Evolutionary conservation across 768 basidiomycete species (phyloP), one percentile per base, ranked within the genome.

Genomic region (Lactifluus volemus): DNA sequence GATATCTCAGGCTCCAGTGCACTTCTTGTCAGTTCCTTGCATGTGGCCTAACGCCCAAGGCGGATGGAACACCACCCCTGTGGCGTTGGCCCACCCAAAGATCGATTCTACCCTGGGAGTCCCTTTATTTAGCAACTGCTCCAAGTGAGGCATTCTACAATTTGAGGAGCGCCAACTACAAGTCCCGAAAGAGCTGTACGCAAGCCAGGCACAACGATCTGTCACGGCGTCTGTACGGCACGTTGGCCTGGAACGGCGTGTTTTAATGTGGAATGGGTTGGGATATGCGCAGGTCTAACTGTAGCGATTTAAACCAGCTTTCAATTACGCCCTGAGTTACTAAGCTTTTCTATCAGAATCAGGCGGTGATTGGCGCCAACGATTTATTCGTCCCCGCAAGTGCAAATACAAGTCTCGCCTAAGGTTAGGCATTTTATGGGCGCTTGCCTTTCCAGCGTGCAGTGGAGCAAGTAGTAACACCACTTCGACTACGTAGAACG

Each of bases 331-430:
- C 55, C 17, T 34, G 47, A 44, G 55, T 9, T 42, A 42, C 38
- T 38, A 29, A 39, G 29, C 19, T n/a, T 36, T 56, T 57, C 48
- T 47, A 57, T 57, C 55, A 49, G 55, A 57, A 49, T 36, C 12
- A 49, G 36, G 38, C 34, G 38, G 36, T 57, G 55, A 57, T 57
- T 49, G 36, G 21, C 55, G 55, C 48, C 48, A 38, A 21, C 21
- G n/a, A 30, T 49, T 30, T 49, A 32, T 41, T 49, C 36, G 4
- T 47, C 21, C 21, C 45, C 45, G 1, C 25, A 25, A 30, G 36
- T 41, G 17, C 15, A 11, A 48, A 56, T 34, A 48, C 36, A 30
- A 34, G 49, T 57, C 48, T 49, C 47, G 25, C 6, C 21, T 21
- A 57, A 49, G 25, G 25, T 25, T 25, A 25, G 25, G 55, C 19